Percentiles rank a stretch among this genome's conserved stretches.
Evolutionary conservation across 139 green algal species (phyloP).

Genomic region (Haematococcus sp.): DNA sequence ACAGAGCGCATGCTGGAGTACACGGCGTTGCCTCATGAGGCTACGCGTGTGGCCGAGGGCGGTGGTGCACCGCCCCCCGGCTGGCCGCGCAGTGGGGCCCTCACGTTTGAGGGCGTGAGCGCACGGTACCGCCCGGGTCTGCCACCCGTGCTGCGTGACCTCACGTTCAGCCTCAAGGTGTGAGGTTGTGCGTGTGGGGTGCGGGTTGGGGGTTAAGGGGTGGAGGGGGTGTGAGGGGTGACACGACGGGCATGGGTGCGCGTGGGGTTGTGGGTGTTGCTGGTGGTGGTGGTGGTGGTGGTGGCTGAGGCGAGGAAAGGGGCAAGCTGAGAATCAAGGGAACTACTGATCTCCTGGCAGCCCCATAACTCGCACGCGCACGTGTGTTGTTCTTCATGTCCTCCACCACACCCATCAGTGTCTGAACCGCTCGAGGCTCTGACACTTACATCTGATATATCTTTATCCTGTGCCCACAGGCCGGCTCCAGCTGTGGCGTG

Average conservation of each 20-base stretch:
- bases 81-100: conserved; percentile 56
- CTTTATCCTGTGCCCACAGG: conserved; percentile 25
- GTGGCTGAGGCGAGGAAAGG: too few species aligned
- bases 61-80: conserved; percentile 8
- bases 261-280: not conserved
- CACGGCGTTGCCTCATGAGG: conserved; percentile 45
- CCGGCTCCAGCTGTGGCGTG: conserved; percentile 58
- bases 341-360: too few species aligned
- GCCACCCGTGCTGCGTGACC: conserved; percentile 57
- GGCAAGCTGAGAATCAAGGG: too few species aligned
- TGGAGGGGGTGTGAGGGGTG: not conserved
- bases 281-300: too few species aligned
- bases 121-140: conserved; percentile 66
- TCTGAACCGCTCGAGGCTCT: too few species aligned
- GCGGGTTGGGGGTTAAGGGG: too few species aligned
- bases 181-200: too few species aligned
- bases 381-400: not conserved
- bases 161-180: conserved; percentile 55
- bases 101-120: conserved; percentile 32
- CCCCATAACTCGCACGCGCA: too few species aligned
- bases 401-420: not conserved
- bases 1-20: conserved; percentile 84
- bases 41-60: conserved; percentile 9
- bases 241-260: not conserved
- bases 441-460: too few species aligned